These are phyloP conservation scores for Kurtzmaniella fragi DNA, from an alignment of 805 yeast species.

Conservation along the genomic window DNA sequence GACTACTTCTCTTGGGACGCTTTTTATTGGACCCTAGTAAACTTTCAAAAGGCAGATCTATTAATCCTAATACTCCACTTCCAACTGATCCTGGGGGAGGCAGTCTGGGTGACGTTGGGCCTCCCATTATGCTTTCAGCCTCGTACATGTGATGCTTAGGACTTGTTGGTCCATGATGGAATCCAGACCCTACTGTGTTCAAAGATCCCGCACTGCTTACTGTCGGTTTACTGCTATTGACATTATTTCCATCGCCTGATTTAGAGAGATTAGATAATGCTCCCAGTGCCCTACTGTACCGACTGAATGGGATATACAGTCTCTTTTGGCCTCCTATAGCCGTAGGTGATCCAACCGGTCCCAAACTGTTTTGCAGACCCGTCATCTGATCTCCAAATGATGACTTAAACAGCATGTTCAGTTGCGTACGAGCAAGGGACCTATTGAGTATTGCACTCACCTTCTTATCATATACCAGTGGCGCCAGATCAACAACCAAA, in stretches of 20 bases:
- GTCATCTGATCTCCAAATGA: conserved; percentile 64
- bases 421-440: conserved; percentile 67
- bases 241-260: background rate
- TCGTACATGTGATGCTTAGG: too few species aligned
- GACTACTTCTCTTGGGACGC: too few species aligned
- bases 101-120: too few species aligned
- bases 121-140: too few species aligned
- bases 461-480: conserved; percentile 74
- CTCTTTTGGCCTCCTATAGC: conserved; percentile 13
- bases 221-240: conserved; percentile 11
- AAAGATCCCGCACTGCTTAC: conserved; percentile 1
- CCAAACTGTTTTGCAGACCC: conserved; percentile 8
- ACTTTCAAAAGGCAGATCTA: too few species aligned
- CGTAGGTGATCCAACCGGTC: conserved; percentile 9
- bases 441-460: conserved; percentile 71
- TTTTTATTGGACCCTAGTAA: too few species aligned
- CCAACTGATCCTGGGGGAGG: too few species aligned
- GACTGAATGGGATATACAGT: conserved; percentile 36
- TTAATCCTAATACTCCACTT: too few species aligned
- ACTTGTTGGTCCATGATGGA: background rate
- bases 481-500: conserved; percentile 62
- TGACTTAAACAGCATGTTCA: conserved; percentile 73
- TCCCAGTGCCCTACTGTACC: conserved; percentile 19
- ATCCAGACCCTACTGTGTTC: conserved; percentile 1
- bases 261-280: conserved; percentile 8